Evolutionary conservation across 2,329 filamentous ascomycete species (phyloP).

Genomic region (Aureobasidium leucospermi): DNA sequence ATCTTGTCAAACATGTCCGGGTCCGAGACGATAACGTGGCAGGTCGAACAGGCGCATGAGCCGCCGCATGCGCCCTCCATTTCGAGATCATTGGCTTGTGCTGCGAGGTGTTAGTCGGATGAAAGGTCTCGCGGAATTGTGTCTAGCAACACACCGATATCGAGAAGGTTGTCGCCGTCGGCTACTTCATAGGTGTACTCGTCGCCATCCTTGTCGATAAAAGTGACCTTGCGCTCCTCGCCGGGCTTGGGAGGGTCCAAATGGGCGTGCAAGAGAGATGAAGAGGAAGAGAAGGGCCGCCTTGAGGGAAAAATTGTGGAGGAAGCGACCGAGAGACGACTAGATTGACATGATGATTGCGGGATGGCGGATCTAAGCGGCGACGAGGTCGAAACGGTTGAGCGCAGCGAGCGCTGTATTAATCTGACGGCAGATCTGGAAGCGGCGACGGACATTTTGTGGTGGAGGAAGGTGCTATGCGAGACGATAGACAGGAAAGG

Average conservation of each 20-base stretch:
- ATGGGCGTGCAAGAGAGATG: conserved; percentile 63
- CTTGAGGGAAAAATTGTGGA: background rate
- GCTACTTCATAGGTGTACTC: conserved; percentile 71
- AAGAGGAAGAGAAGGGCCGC: conserved; percentile 59
- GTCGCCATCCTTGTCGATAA: conserved; percentile 82
- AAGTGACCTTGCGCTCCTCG: conserved; percentile 89
- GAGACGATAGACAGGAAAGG: background rate
- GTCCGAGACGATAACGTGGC: conserved; percentile 77
- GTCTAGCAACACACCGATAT: conserved; percentile 53
- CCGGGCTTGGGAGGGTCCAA: conserved; percentile 77
- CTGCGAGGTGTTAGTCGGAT: background rate
- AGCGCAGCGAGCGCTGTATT: conserved; percentile 6
- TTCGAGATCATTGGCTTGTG: conserved; percentile 87
- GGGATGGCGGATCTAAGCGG: conserved; percentile 8
- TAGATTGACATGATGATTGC: conserved; percentile 2
- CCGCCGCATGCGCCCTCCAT: conserved; percentile 98
- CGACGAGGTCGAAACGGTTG: conserved; percentile 8
- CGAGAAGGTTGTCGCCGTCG: conserved; percentile 85
- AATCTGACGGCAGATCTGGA: background rate
- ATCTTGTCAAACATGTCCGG: conserved; percentile 48
- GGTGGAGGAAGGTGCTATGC: background rate
- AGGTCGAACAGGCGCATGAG: conserved; percentile 87
- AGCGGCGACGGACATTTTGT: background rate
- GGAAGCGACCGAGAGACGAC: background rate
- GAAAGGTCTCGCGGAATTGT: too few relatives aligned